A percentile compares a stretch with the other conserved stretches of the same genome.
These are phyloP conservation scores for Plasmodium billcollinsi DNA, from an alignment of 169 alveolate species.

Conservation along the genomic window DNA sequence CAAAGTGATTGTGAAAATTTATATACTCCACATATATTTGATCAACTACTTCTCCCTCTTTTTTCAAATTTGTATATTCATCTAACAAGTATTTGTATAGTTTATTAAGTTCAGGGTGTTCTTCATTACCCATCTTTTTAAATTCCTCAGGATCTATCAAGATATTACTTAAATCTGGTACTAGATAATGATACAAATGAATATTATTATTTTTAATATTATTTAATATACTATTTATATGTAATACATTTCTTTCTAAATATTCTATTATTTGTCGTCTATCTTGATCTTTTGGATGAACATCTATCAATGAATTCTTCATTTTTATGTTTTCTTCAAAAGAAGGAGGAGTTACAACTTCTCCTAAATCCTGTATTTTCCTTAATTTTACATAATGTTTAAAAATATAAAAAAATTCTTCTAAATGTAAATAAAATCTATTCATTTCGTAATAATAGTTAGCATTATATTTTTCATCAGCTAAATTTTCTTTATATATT, in stretches of 20 bases:
- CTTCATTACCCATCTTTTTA: neutral
- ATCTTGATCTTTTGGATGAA: too few species aligned
- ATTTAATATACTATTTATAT: constrained; percentile 6
- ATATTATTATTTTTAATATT: neutral
- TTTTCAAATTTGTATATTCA: too few species aligned
- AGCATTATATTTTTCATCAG: constrained; percentile 18
- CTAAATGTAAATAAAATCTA: neutral
- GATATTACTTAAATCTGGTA: constrained; percentile 27
- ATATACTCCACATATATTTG: too few species aligned
- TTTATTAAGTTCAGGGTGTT: too few species aligned
- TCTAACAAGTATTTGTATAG: too few species aligned
- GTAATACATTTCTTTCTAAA: constrained; percentile 30
- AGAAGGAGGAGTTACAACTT: neutral
- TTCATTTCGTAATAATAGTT: neutral
- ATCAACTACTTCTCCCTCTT: too few species aligned
- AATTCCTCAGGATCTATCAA: constrained; percentile 5
- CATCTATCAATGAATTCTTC: too few species aligned
- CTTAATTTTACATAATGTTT: neutral
- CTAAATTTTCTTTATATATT: neutral
- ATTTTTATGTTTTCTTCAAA: neutral
- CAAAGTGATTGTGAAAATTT: too few species aligned
- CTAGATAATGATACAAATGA: neutral
- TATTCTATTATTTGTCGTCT: neutral
- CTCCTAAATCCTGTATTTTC: constrained; percentile 3
- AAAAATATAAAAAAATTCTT: neutral